Conservation (phyloP, 805 yeast species). For the Lachancea sp. region DNA sequence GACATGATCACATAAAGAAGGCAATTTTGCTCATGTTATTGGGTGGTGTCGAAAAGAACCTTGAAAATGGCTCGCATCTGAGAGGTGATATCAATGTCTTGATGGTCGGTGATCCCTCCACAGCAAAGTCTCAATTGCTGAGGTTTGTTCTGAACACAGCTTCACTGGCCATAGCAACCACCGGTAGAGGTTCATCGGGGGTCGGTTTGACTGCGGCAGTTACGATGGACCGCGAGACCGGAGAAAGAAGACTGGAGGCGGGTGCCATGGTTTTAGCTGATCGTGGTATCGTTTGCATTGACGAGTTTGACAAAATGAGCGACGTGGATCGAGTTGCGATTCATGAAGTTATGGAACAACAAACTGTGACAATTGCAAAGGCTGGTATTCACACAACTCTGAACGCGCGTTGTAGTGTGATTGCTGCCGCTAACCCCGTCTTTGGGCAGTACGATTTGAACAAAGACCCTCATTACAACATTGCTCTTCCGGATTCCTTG, state of each 20-base stretch:
- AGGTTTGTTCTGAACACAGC: constrained; percentile 95
- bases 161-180: constrained; percentile 90
- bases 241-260: constrained; percentile 92
- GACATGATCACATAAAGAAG: constrained; percentile 83
- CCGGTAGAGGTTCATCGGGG: constrained; percentile 99
- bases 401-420: constrained; percentile 92
- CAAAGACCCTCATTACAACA: constrained; percentile 93
- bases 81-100: constrained; percentile 95
- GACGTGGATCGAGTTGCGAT: constrained; percentile 96
- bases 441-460: constrained; percentile 95
- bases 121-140: constrained; percentile 94
- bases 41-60: constrained; percentile 91
- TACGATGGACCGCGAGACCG: constrained; percentile 92
- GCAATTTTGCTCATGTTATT: constrained; percentile 86
- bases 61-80: constrained; percentile 91
- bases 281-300: constrained; percentile 95
- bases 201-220: constrained; percentile 99
- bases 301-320: constrained; percentile 97
- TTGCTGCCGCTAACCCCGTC: constrained; percentile 97
- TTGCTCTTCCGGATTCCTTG: constrained; percentile 93
- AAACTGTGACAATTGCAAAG: constrained; percentile 94
- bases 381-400: constrained; percentile 97
- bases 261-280: constrained; percentile 99
- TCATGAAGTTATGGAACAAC: constrained; percentile 99
- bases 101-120: constrained; percentile 98